Evolutionary conservation across 805 yeast genomes (phyloP), one percentile per base, ranked within the genome.

Genomic region (Kazachstania taianensis): DNA sequence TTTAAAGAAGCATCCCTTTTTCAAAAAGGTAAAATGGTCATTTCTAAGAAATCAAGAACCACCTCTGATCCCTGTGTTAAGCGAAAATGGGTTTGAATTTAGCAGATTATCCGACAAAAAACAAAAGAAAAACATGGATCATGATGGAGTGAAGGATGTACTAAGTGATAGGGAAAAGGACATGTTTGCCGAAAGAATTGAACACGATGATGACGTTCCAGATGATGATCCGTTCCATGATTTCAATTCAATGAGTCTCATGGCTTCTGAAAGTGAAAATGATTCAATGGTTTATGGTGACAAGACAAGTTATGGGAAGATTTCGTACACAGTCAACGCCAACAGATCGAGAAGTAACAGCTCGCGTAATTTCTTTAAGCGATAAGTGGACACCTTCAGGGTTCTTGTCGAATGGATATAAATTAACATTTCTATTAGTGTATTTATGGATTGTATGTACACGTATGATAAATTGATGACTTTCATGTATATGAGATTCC

Each of bases 1-100:
- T 53, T 75, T 92, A 35, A 92, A 92, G 53, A 75, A 73, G 39
- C 98, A 94, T 57, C 77, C 84, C 0, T 94, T 87, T 48, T 92
- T 92, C 69, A 89, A 86, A 53, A 81, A 67, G 48, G 78, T 84
- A 2, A 94, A 86, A 55, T 92, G 99, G 99, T 96, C 98, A 0
- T 66, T 92, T 40, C 64, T 92, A 39, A 72, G 98, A 48, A 83
- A 92, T 57, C 92, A 81, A 54, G 80, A 81, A 40, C 97, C 99
- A 1, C 99, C 99, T 12, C 78, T 92, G 78, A 78, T 92, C 13
- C 99, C 99, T 0, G 81, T 81, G 0, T 68, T 85, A 30, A 66
- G 73, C 8, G 66, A 67, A 32, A 56, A 64, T 44, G 74, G 67
- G n/a, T 56, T 67, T 16, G 80, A 75, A 36, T 71, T 74, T 37